Evolutionary conservation across 768 basidiomycete genomes (phyloP).

Genomic region (Astraeus odoratus): DNA sequence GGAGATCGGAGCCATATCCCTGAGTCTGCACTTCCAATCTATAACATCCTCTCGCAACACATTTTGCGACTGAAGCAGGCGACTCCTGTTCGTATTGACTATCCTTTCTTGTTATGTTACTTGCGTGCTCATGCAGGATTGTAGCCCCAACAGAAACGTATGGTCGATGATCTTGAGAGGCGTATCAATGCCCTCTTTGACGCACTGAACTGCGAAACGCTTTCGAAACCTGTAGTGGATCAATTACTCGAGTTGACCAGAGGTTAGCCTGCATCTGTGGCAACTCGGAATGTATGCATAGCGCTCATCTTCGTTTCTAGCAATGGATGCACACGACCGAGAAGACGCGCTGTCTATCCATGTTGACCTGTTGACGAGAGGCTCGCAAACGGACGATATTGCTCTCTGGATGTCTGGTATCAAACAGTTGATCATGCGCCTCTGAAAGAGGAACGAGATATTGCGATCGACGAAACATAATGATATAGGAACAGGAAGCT

Average conservation of each 20-base stretch:
- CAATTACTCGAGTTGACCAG: constrained; percentile 63
- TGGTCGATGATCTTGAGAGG: constrained; percentile 82
- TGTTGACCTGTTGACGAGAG: constrained; percentile 75
- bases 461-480: too few relatives aligned
- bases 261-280: constrained; percentile 43
- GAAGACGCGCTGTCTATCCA: constrained; percentile 76
- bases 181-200: constrained; percentile 84
- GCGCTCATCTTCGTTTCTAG: constrained; percentile 31
- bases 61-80: constrained; percentile 64
- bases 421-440: constrained; percentile 76
- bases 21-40: constrained; percentile 57
- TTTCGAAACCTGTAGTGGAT: constrained; percentile 64
- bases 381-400: constrained; percentile 78
- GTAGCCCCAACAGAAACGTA: constrained; percentile 76
- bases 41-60: constrained; percentile 55
- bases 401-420: constrained; percentile 83
- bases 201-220: constrained; percentile 82
- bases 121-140: not conserved
- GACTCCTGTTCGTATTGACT: constrained; percentile 52
- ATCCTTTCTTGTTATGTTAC: not conserved
- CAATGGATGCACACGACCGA: constrained; percentile 76
- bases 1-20: constrained; percentile 95
- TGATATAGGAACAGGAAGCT: too few relatives aligned
- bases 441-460: constrained; percentile 41
- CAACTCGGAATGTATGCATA: not conserved